These are phyloP conservation scores for Cystobasidium pallidum DNA, from an alignment of 1,284 basidiomycete genomes.

Conservation along the genomic window DNA sequence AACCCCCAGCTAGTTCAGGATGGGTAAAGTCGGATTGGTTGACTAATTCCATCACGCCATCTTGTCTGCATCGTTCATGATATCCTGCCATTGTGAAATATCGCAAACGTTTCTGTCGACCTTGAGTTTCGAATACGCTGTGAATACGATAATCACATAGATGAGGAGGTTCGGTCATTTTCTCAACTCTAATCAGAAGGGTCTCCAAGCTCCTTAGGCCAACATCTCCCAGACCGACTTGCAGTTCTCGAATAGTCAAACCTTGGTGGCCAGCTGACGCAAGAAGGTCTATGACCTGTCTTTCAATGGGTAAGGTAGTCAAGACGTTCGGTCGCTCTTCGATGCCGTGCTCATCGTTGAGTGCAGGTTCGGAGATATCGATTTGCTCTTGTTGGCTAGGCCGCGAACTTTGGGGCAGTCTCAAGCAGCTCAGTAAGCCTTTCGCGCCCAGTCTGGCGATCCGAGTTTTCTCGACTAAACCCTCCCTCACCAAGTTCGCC, in stretches of 20 bases:
- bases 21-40: slow-evolving; percentile 54
- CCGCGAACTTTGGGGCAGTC: neutral
- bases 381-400: neutral
- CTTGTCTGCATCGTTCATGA: slow-evolving; percentile 44
- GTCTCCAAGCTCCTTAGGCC: slow-evolving; percentile 77
- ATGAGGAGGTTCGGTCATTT: slow-evolving; percentile 67
- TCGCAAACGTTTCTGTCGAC: slow-evolving; percentile 75
- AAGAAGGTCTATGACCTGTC: slow-evolving; percentile 71
- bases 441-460: slow-evolving; percentile 30
- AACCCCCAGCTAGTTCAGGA: slow-evolving; percentile 63
- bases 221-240: slow-evolving; percentile 66
- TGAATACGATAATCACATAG: slow-evolving; percentile 69
- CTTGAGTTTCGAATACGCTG: slow-evolving; percentile 71
- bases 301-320: slow-evolving; percentile 66
- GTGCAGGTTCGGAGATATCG: slow-evolving; percentile 5
- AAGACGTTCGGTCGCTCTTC: slow-evolving; percentile 40
- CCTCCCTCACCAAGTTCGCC: slow-evolving; percentile 68
- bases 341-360: slow-evolving; percentile 14
- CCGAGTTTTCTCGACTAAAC: slow-evolving; percentile 71
- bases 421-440: slow-evolving; percentile 31
- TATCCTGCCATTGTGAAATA: slow-evolving; percentile 65
- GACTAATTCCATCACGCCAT: slow-evolving; percentile 35
- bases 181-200: slow-evolving; percentile 69
- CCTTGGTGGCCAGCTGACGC: slow-evolving; percentile 68
- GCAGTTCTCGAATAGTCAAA: slow-evolving; percentile 72